These are phyloP conservation scores for Lodderomyces orthopsilosis DNA, from an alignment of 1,139 yeast species.

Conservation along the genomic window DNA sequence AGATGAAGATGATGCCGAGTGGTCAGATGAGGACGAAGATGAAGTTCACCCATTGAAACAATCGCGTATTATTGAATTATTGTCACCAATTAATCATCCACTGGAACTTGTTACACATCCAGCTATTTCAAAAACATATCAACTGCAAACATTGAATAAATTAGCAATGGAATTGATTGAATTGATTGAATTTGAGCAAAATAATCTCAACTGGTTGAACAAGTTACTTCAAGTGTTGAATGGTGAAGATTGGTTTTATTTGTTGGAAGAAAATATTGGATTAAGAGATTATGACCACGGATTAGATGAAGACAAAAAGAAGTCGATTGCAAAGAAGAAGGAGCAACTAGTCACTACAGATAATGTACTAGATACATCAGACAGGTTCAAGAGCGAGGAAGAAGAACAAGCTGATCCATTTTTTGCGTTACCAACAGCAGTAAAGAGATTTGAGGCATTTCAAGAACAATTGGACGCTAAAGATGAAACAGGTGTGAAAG, in stretches of 20 bases:
- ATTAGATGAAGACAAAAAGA: constrained; percentile 30
- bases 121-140: constrained; percentile 64
- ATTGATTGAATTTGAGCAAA: constrained; percentile 76
- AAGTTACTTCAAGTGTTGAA: constrained; percentile 72
- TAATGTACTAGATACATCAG: no score
- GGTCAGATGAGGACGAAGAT: constrained; percentile 30
- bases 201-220: constrained; percentile 65
- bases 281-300: constrained; percentile 72
- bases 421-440: constrained; percentile 37
- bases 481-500: constrained; percentile 31
- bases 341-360: not conserved
- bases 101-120: constrained; percentile 74
- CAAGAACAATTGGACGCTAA: constrained; percentile 27
- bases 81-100: constrained; percentile 79
- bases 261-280: constrained; percentile 61
- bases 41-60: constrained; percentile 36
- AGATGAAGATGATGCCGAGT: constrained; percentile 17
- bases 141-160: constrained; percentile 45
- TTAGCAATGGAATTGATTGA: constrained; percentile 73
- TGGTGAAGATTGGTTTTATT: constrained; percentile 79
- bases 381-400: constrained; percentile 28
- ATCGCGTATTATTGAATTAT: constrained; percentile 49
- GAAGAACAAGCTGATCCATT: constrained; percentile 35
- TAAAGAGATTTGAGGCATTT: constrained; percentile 34
- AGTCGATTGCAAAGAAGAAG: constrained; percentile 5